Conservation (phyloP, 306 rosid genomes). For the Vigna radiata region DNA sequence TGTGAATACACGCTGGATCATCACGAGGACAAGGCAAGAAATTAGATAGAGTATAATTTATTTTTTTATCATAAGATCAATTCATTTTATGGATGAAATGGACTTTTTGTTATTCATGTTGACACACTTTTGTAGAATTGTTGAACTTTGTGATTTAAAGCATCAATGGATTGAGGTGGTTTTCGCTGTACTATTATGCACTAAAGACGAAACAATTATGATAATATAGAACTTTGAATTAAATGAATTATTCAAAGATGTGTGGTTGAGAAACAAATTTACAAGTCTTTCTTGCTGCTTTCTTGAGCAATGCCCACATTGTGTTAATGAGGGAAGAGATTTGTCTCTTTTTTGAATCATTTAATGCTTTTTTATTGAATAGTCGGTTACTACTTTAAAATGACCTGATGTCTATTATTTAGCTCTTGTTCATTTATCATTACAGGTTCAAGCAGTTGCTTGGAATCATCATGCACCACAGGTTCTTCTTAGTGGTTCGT, state of each 20-base stretch:
- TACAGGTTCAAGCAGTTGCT: constrained; percentile 94
- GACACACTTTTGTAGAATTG: neutral
- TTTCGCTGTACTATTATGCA: constrained; percentile 1
- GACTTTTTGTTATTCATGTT: neutral
- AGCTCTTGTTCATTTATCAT: constrained; percentile 40
- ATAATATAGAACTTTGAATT: constrained; percentile 3
- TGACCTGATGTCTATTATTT: constrained; percentile 38
- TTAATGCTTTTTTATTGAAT: neutral
- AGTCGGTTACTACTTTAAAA: neutral
- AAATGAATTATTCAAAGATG: constrained; percentile 9
- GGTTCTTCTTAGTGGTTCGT: constrained; percentile 93
- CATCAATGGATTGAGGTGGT: neutral
- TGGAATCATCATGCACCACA: constrained; percentile 81
- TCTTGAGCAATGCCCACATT: constrained; percentile 12
- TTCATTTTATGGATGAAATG: constrained; percentile 24
- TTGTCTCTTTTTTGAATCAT: constrained; percentile 3
- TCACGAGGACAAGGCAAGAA: constrained; percentile 83
- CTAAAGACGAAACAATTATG: neutral
- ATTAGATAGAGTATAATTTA: constrained; percentile 11
- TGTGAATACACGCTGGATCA: constrained; percentile 86
- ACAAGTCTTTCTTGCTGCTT: neutral
- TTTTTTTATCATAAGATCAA: neutral
- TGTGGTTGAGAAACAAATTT: neutral
- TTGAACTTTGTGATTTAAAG: neutral
- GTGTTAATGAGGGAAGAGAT: constrained; percentile 12